Conservation (phyloP, 306 rosid genomes). For the Echinosophora koreensis region DNA sequence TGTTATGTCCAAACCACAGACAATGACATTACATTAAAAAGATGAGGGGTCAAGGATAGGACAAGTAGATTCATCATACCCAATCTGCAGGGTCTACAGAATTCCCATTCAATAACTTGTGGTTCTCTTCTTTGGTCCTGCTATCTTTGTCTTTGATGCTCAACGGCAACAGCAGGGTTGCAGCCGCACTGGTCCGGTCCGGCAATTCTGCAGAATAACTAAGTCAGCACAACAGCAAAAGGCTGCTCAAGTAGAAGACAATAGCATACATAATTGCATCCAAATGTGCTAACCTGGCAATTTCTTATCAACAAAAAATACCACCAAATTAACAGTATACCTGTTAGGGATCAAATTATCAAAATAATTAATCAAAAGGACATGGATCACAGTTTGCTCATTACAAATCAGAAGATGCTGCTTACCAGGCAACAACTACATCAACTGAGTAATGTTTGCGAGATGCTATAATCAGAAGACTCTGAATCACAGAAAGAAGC, state of each 20-base stretch:
- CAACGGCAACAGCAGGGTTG: conserved; percentile 69
- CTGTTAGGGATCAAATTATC: conserved; percentile 54
- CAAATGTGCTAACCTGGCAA: conserved; percentile 69
- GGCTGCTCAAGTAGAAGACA: conserved; percentile 37
- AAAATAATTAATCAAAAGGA: not conserved
- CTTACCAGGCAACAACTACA: conserved; percentile 96
- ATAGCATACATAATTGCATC: conserved; percentile 21
- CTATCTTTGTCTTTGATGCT: conserved; percentile 84
- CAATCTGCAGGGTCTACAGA: conserved; percentile 83
- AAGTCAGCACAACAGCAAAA: conserved; percentile 47
- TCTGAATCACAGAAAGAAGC: conserved; percentile 81
- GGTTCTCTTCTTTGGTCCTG: conserved; percentile 84
- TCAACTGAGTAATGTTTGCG: conserved; percentile 99
- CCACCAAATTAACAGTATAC: conserved; percentile 98
- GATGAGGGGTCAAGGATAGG: not conserved
- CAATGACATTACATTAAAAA: conserved; percentile 43
- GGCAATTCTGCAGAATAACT: conserved; percentile 72
- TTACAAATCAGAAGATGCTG: conserved; percentile 13
- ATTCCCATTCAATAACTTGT: conserved; percentile 87
- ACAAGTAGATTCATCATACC: conserved; percentile 57
- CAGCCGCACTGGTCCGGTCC: conserved; percentile 70
- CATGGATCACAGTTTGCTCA: conserved; percentile 15
- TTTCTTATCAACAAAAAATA: conserved; percentile 88
- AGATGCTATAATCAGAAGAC: conserved; percentile 92
- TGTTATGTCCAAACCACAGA: conserved; percentile 46